Evolutionary conservation across 2,329 filamentous ascomycete genomes (phyloP).

Genomic region (Aurifilum marmelostoma): DNA sequence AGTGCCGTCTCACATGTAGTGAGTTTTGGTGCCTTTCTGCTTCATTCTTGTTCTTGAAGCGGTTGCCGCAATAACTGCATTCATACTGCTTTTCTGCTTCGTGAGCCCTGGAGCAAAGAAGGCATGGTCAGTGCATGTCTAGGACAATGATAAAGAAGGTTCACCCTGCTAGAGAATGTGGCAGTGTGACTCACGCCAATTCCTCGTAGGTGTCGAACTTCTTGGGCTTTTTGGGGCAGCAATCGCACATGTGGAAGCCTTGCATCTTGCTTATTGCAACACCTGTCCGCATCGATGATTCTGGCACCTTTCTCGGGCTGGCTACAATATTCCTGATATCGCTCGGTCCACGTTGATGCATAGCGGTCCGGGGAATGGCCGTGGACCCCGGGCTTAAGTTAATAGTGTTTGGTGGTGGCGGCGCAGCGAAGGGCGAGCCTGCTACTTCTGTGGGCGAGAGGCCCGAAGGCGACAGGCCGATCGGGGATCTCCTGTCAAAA

Average conservation of each 20-base stretch:
- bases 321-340: constrained; percentile 45
- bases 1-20: constrained; percentile 87
- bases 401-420: constrained; percentile 44
- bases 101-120: constrained; percentile 65
- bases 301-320: constrained; percentile 56
- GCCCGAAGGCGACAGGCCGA: constrained; percentile 50
- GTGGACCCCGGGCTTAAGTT: constrained; percentile 54
- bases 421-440: constrained; percentile 53
- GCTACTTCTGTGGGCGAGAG: constrained; percentile 51
- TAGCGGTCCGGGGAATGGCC: constrained; percentile 42
- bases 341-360: constrained; percentile 52
- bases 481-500: constrained; percentile 52
- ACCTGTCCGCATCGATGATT: constrained; percentile 49
- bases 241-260: constrained; percentile 76
- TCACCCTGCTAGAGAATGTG: neutral
- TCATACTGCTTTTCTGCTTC: constrained; percentile 96
- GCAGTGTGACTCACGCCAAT: constrained; percentile 66
- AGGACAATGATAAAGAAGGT: neutral
- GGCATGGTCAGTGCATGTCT: constrained; percentile 25
- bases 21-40: constrained; percentile 96
- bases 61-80: constrained; percentile 88
- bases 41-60: constrained; percentile 99
- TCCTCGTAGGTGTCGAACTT: constrained; percentile 88
- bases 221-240: constrained; percentile 95
- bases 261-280: constrained; percentile 52